Conservation (phyloP, 495 filamentous ascomycete species). For the Podospora didyma region DNA sequence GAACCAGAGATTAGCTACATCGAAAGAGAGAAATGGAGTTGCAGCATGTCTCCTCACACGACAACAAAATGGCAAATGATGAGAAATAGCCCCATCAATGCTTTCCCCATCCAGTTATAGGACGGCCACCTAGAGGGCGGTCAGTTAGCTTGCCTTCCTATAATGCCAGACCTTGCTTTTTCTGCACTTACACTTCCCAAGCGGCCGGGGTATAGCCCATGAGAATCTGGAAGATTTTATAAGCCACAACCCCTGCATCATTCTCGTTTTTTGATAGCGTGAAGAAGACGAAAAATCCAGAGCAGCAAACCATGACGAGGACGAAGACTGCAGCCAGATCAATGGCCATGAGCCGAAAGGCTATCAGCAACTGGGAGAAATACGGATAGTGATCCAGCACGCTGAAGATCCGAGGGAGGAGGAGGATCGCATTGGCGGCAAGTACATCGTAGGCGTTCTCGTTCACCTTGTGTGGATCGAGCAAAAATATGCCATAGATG, state of each 20-base stretch:
- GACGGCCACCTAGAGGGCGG: conserved; percentile 58
- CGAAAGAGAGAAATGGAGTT: no score
- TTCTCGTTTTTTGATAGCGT: conserved; percentile 65
- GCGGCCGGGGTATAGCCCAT: conserved; percentile 68
- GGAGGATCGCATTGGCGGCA: conserved; percentile 79
- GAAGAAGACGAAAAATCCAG: conserved; percentile 93
- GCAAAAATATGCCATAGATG: conserved; percentile 75
- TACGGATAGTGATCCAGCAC: conserved; percentile 91
- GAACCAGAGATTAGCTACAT: not conserved
- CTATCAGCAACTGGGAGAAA: conserved; percentile 89
- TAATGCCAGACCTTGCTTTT: not conserved
- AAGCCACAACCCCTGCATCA: conserved; percentile 67
- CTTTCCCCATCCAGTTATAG: conserved; percentile 73
- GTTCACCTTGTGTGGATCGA: conserved; percentile 64
- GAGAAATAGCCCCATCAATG: conserved; percentile 72
- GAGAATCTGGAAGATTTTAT: conserved; percentile 85
- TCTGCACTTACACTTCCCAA: conserved; percentile 44
- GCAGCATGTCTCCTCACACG: conserved; percentile 44
- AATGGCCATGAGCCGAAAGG: conserved; percentile 86
- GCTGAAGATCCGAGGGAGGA: conserved; percentile 87
- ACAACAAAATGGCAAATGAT: conserved; percentile 93
- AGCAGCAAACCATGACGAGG: conserved; percentile 78
- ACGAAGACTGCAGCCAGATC: conserved; percentile 81
- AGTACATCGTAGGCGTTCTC: conserved; percentile 86
- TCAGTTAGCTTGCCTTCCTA: conserved; percentile 24